These are phyloP conservation scores for Thraustochytrium sp. DNA, from an alignment of 352 stramenopile genomes.

Conservation along the genomic window DNA sequence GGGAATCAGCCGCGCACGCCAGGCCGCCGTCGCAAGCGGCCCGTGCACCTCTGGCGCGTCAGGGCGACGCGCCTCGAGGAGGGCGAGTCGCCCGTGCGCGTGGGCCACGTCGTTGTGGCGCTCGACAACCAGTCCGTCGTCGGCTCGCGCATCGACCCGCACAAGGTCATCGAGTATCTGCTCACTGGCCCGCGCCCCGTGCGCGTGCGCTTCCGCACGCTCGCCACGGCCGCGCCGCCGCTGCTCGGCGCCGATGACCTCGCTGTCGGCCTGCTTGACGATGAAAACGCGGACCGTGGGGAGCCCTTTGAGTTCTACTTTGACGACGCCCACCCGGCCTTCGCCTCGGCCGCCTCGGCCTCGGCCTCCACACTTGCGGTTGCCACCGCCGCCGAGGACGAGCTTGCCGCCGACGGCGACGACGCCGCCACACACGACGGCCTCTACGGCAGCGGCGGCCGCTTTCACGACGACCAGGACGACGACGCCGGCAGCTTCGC, in stretches of 20 bases:
- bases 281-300: no score
- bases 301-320: no score
- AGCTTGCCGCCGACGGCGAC: no score
- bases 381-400: no score
- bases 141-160: neutral
- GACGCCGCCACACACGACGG: no score
- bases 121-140: neutral
- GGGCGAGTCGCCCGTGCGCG: neutral
- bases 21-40: neutral
- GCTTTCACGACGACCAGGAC: no score
- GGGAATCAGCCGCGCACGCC: neutral
- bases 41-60: constrained; percentile 14
- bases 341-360: no score
- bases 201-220: neutral
- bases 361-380: no score
- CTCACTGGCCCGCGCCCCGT: neutral
- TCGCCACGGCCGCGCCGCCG: neutral
- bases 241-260: neutral
- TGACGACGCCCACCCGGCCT: no score
- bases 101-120: neutral
- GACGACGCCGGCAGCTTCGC: no score
- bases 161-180: neutral
- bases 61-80: neutral
- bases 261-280: no score
- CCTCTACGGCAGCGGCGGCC: no score